phyloP scores from a whole-genome alignment of 78 protist species.

The Dictyostelium capitatum region DNA sequence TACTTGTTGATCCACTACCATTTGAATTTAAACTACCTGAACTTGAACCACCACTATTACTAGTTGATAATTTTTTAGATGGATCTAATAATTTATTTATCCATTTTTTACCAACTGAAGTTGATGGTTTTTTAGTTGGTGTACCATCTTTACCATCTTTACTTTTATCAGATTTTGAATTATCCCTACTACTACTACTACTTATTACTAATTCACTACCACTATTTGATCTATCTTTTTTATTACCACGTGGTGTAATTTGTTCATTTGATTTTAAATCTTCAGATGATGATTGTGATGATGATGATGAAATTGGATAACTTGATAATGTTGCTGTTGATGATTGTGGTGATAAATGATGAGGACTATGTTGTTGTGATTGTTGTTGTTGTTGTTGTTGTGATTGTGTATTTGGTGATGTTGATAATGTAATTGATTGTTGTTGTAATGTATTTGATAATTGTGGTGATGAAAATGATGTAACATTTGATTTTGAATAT shows the following conservation, averaged over 20 bases:
- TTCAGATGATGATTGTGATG: background rate
- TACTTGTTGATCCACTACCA: background rate
- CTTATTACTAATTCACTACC: background rate
- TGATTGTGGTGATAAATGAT: background rate
- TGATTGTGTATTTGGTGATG: too few species aligned
- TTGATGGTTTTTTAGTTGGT: background rate
- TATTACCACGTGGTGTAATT: too few species aligned
- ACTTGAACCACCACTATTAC: background rate
- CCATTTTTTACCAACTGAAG: background rate
- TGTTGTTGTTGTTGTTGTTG: background rate
- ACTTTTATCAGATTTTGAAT: background rate
- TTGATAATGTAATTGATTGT: background rate
- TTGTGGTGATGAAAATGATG: background rate
- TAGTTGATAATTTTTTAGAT: background rate
- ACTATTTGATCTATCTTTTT: conserved; percentile 1
- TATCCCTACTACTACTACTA: background rate
- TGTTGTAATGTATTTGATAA: background rate
- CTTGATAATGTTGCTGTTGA: conserved; percentile 7
- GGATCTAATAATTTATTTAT: conserved; percentile 15
- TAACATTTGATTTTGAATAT: background rate
- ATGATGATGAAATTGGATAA: background rate
- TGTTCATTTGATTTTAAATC: background rate
- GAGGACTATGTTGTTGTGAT: background rate
- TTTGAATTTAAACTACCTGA: background rate
- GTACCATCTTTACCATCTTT: background rate